Evolutionary conservation across 1,284 basidiomycete species (phyloP).

Genomic region (Trametes versicolor): DNA sequence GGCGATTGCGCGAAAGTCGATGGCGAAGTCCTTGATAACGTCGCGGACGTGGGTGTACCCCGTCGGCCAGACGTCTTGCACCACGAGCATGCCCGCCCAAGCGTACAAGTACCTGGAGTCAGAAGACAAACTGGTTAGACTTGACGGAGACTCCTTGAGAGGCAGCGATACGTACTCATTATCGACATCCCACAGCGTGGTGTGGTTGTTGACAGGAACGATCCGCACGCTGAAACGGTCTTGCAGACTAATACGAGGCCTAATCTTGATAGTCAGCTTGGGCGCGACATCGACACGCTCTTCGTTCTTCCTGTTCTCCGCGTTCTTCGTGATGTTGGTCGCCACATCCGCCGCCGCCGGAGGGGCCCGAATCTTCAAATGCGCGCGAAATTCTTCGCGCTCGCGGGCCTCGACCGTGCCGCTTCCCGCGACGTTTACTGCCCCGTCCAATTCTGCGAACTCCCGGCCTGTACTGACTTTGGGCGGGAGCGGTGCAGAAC

Average conservation of each 20-base stretch:
- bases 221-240: conserved; percentile 8
- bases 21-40: conserved; percentile 5
- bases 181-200: conserved; percentile 13
- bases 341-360: no score
- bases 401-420: background rate
- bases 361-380: no score
- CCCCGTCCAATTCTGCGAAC: background rate
- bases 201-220: background rate
- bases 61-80: background rate
- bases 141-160: no score
- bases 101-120: background rate
- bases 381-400: background rate
- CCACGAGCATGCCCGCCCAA: conserved; percentile 12
- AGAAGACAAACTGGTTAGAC: background rate
- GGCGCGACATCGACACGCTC: background rate
- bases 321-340: background rate
- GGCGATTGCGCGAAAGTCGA: conserved; percentile 6
- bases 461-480: background rate
- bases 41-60: background rate
- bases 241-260: background rate
- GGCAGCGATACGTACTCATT: background rate
- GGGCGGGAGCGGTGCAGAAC: background rate
- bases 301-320: background rate
- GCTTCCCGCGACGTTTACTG: no score
- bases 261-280: background rate